Evolutionary conservation across 345 rosid species (phyloP), one percentile per base, ranked within the genome.

Genomic region (Populus deltoides): DNA sequence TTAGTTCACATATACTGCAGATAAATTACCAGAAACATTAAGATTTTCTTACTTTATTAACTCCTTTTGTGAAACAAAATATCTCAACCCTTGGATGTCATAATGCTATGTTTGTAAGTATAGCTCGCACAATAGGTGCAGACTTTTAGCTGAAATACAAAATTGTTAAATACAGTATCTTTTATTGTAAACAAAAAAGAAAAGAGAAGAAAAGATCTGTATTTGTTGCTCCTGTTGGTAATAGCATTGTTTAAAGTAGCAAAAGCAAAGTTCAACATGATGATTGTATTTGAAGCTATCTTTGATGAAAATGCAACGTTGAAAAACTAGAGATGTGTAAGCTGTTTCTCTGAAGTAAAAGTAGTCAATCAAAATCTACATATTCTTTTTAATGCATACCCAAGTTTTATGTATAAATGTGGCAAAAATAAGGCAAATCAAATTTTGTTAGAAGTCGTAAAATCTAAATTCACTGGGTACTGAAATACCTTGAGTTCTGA

Each of bases 401-500:
- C 7, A 51, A 51, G 18, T 51, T 17, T 5, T 51, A 45, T 45
- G 3, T 11, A 4, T 13, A 51, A 6, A 6, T 51, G 57, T 51
- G 57, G 57, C 17, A 17, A 45, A 51, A 16, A 51, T 51, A 6
- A 51, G 9, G 7, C 8, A 1, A 51, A 51, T 18, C 57, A 51
- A 17, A 45, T 51, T 51, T 17, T 18, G 0, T 20, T 8, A 7
- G 4, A 17, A 35, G 36, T 35, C 6, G 0, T 35, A 35, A 35
- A 35, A 35, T 35, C 36, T 35, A 62, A 62, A 29, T 29, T n/a
- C 57, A 25, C 9, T 5, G 24, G 65, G 35, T 24, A 39, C 45
- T 66, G 29, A 73, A 57, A 45, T 87, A 89, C 92, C 92, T 87
- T 87, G 71, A 83, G 80, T 80, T 89, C 92, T 7, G 90, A 84